These are phyloP conservation scores for Cicer cuneatum DNA, from an alignment of 306 rosid genomes.

Conservation along the genomic window DNA sequence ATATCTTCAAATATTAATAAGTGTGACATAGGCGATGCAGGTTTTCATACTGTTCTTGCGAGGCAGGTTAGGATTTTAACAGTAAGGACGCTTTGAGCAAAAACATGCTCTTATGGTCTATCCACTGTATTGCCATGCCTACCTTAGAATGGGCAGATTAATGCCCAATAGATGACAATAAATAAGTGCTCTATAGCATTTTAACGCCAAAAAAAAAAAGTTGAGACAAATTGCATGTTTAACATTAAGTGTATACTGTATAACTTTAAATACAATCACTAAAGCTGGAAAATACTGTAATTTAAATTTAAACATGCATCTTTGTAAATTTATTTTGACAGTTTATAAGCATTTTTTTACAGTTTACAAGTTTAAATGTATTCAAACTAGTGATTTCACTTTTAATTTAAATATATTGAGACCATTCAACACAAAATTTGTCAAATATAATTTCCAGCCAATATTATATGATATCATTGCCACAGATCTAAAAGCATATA, in stretches of 20 bases:
- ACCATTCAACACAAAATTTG: slow-evolving; percentile 9
- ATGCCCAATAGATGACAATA: slow-evolving; percentile 11
- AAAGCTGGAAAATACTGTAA: neutral
- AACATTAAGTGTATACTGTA: neutral
- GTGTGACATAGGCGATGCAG: neutral
- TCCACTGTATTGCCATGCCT: slow-evolving; percentile 3
- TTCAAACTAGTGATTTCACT: slow-evolving; percentile 13
- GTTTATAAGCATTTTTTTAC: neutral
- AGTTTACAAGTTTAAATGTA: neutral
- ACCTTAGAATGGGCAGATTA: neutral
- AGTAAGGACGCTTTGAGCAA: neutral
- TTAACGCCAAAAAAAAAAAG: neutral
- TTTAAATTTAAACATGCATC: neutral
- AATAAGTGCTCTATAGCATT: slow-evolving; percentile 16
- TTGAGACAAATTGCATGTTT: slow-evolving; percentile 23
- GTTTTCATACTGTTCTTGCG: neutral
- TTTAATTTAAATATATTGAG: neutral
- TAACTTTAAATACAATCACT: neutral
- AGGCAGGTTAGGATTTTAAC: neutral
- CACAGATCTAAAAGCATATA: slow-evolving; percentile 20
- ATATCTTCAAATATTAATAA: slow-evolving; percentile 12
- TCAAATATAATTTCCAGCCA: slow-evolving; percentile 7
- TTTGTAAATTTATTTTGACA: neutral
- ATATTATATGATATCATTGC: neutral
- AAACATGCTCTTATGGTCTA: neutral